These are phyloP conservation scores for Apophysomyces sp. DNA, from an alignment of 371 early-diverging fungal genomes.

Conservation along the genomic window DNA sequence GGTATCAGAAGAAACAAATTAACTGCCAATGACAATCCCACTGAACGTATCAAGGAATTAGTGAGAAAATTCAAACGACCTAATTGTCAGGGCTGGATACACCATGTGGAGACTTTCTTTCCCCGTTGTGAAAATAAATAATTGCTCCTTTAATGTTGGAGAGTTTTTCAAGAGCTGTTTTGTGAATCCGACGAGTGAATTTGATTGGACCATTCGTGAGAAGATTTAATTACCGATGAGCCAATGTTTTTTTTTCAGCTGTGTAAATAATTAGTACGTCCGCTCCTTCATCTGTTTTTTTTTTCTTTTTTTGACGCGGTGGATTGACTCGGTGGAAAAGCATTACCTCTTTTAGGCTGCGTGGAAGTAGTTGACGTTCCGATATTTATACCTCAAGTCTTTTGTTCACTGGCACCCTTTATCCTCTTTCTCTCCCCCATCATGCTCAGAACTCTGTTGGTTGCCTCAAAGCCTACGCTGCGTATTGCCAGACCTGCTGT, in stretches of 20 bases:
- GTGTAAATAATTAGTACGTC: not conserved
- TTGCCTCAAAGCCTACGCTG: slow-evolving; percentile 18
- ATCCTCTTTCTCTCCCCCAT: slow-evolving; percentile 9
- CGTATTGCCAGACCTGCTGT: slow-evolving; percentile 27
- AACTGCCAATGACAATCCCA: not conserved
- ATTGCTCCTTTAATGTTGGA: not conserved
- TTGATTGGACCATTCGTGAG: no score
- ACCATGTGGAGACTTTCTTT: slow-evolving; percentile 1
- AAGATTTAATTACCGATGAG: no score
- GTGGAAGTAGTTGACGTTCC: slow-evolving; percentile 1
- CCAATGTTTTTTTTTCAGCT: no score
- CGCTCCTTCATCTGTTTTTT: slow-evolving; percentile 9
- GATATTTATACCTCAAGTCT: slow-evolving; percentile 9
- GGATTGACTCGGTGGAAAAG: slow-evolving; percentile 50
- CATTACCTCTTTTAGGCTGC: slow-evolving; percentile 33
- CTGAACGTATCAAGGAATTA: slow-evolving; percentile 6
- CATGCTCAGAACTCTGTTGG: slow-evolving; percentile 40
- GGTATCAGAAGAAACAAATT: slow-evolving; percentile 1
- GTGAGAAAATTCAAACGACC: slow-evolving; percentile 4
- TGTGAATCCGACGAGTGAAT: no score
- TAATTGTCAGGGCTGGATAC: slow-evolving; percentile 6
- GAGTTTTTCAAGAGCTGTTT: no score
- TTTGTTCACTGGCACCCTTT: slow-evolving; percentile 1
- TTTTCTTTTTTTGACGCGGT: slow-evolving; percentile 42
- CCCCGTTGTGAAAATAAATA: slow-evolving; percentile 2